Base-by-base conservation (phyloP, 306 rosid genomes). In the Vicia villosa region DNA sequence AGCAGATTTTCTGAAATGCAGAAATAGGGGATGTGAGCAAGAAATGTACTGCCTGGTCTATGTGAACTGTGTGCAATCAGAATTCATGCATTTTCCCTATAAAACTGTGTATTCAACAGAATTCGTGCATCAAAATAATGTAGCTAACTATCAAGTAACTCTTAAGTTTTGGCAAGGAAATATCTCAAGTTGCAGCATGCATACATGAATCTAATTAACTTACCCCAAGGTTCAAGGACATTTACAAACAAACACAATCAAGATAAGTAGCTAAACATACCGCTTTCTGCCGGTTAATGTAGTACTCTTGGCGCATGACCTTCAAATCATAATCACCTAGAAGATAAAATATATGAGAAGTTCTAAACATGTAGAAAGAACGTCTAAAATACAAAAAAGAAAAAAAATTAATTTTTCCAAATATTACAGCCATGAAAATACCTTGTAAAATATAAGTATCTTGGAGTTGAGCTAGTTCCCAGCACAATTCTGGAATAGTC, bases 391-490 rank as follows among this genome's bases (percentile, higher is more conserved):
- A 38, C 43, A 19, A 34, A 37, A 76, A 57, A 26, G 10, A 26
- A 45, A 15, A 61, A 51, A 7, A 26, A 12, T 12, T 56, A 47
- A 22, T 51, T 59, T 47, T 63, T 70, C 73, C 79, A 46, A 54
- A 32, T 10, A 68, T 41, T 47, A 41, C 63, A 71, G 52, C 61
- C 2, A 14, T 22, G 47, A 68, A 26, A 59, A 38, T 80, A 87
- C 97, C 99, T 77, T 94, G 99, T 82, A 94, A 87, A 82, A 94
- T 91, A 79, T 94, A 91, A 4, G 99, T 94, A 76, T 94, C 96
- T 80, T 94, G 97, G 77, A 94, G 96, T 83, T 91, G 97, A 83
- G 97, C 99, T 72, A 94, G 81, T 81, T 94, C 96, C 99, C 96
- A 94, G 68, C 99, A 94, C 62, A 87, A 86, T 83, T 87, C 97